A percentile compares a stretch with the other conserved stretches of the same genome.
Conservation (phyloP, 75 land plant species). For the Picea glauca region DNA sequence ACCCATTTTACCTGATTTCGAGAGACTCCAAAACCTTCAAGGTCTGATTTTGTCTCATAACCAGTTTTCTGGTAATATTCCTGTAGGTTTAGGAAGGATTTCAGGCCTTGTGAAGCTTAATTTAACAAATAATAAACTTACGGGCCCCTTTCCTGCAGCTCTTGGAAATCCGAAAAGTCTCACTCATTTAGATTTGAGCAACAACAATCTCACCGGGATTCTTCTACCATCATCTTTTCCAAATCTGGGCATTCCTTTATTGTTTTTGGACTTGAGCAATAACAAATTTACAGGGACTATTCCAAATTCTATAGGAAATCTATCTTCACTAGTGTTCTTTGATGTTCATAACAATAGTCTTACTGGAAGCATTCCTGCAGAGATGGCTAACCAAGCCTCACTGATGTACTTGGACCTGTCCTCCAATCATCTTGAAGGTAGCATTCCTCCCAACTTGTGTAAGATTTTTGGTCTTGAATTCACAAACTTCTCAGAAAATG, state of each 20-base stretch:
- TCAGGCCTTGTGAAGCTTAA: slow-evolving; percentile 56
- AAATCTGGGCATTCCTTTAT: slow-evolving; percentile 12
- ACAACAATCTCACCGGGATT: slow-evolving; percentile 34
- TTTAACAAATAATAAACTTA: slow-evolving; percentile 36
- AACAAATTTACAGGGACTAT: slow-evolving; percentile 46
- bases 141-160: slow-evolving; percentile 42
- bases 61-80: slow-evolving; percentile 34
- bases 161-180: slow-evolving; percentile 34
- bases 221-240: slow-evolving; percentile 8
- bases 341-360: slow-evolving; percentile 61
- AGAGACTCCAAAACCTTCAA: slow-evolving; percentile 25
- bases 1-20: slow-evolving; percentile 26
- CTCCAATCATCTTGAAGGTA: slow-evolving; percentile 27
- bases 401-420: slow-evolving; percentile 52
- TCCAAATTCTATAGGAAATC: slow-evolving; percentile 27
- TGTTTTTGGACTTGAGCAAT: slow-evolving; percentile 34
- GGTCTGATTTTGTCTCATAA: slow-evolving; percentile 48
- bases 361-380: slow-evolving; percentile 48
- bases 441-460: slow-evolving; percentile 48
- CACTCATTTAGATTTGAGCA: slow-evolving; percentile 46
- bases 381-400: slow-evolving; percentile 19
- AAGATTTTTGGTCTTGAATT: slow-evolving; percentile 29
- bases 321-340: slow-evolving; percentile 32
- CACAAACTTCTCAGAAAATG: slow-evolving; percentile 51
- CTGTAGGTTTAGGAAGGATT: slow-evolving; percentile 19